These are phyloP conservation scores for Orbilia blumenaviensis DNA, from an alignment of 2,329 filamentous ascomycete species.

Conservation along the genomic window DNA sequence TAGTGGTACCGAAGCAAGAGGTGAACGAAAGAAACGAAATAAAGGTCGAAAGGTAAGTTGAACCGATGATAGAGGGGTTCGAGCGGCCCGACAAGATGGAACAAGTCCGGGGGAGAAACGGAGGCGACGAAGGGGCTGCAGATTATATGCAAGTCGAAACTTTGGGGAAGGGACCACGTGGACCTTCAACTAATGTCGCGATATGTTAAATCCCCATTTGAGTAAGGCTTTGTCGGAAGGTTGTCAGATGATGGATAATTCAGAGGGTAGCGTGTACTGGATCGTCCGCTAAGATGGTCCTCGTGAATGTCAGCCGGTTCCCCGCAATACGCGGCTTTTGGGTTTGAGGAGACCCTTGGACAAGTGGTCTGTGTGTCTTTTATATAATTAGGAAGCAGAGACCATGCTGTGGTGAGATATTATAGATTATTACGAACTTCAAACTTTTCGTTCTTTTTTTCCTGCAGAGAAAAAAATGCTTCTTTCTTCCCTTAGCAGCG, in stretches of 20 bases:
- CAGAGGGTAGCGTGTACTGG: slow-evolving; percentile 43
- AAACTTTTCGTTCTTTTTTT: slow-evolving; percentile 1
- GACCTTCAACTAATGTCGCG: slow-evolving; percentile 48
- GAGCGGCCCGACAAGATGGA: slow-evolving; percentile 33
- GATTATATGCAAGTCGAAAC: slow-evolving; percentile 48
- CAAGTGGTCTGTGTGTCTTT: slow-evolving; percentile 28
- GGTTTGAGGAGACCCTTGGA: slow-evolving; percentile 24
- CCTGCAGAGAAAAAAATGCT: too few species aligned
- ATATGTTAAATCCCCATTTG: slow-evolving; percentile 51
- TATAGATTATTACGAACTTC: slow-evolving; percentile 50
- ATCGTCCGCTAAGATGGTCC: slow-evolving; percentile 52
- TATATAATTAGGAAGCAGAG: slow-evolving; percentile 43
- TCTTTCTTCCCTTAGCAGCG: neutral
- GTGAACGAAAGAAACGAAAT: slow-evolving; percentile 22
- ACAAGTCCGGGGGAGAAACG: slow-evolving; percentile 20
- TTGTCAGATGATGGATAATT: slow-evolving; percentile 54
- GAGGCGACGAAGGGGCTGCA: slow-evolving; percentile 44
- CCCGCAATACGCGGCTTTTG: slow-evolving; percentile 45
- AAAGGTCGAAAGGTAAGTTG: slow-evolving; percentile 3
- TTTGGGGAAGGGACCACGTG: slow-evolving; percentile 51
- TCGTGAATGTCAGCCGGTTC: slow-evolving; percentile 53
- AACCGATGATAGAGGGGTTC: slow-evolving; percentile 39
- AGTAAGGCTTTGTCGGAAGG: slow-evolving; percentile 48
- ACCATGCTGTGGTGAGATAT: slow-evolving; percentile 35
- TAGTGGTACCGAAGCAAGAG: neutral